Conservation (phyloP, 2,329 filamentous ascomycete genomes). For the Curvularia sp. region DNA sequence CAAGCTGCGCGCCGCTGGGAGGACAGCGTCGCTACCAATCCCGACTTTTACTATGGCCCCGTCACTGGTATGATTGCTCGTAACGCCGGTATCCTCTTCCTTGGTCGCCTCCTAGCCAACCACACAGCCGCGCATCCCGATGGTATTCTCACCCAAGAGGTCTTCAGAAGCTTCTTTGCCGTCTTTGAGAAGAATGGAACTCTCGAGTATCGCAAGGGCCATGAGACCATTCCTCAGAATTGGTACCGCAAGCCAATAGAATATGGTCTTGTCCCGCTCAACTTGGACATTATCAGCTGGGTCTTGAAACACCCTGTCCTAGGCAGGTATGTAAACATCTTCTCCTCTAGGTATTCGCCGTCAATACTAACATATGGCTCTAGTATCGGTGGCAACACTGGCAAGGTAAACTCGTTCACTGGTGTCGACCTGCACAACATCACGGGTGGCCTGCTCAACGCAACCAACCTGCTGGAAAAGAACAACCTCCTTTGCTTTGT, state of each 20-base stretch:
- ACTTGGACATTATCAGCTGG: constrained; percentile 29
- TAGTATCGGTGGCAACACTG: constrained; percentile 61
- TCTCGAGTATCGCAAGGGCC: constrained; percentile 55
- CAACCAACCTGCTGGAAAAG: constrained; percentile 46
- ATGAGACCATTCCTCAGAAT: constrained; percentile 62
- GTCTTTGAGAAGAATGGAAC: constrained; percentile 52
- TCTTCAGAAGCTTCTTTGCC: constrained; percentile 58
- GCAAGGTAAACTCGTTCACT: constrained; percentile 60
- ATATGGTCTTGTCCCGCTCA: constrained; percentile 55
- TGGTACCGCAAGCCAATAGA: constrained; percentile 59
- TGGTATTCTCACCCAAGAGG: constrained; percentile 31
- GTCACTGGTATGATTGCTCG: constrained; percentile 59
- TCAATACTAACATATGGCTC: background rate
- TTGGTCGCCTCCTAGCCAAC: constrained; percentile 44
- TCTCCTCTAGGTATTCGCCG: background rate
- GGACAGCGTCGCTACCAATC: constrained; percentile 60
- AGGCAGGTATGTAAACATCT: constrained; percentile 24
- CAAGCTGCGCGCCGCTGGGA: constrained; percentile 53
- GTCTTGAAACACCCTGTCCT: constrained; percentile 24
- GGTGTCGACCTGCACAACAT: constrained; percentile 51
- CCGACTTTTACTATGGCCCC: constrained; percentile 63
- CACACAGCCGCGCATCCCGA: constrained; percentile 26
- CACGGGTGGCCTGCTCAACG: constrained; percentile 28
- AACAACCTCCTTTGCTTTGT: constrained; percentile 52
- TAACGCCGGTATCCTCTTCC: constrained; percentile 53